These are phyloP conservation scores for Cytospora mali DNA, from an alignment of 2,329 filamentous ascomycete genomes.

Conservation along the genomic window DNA sequence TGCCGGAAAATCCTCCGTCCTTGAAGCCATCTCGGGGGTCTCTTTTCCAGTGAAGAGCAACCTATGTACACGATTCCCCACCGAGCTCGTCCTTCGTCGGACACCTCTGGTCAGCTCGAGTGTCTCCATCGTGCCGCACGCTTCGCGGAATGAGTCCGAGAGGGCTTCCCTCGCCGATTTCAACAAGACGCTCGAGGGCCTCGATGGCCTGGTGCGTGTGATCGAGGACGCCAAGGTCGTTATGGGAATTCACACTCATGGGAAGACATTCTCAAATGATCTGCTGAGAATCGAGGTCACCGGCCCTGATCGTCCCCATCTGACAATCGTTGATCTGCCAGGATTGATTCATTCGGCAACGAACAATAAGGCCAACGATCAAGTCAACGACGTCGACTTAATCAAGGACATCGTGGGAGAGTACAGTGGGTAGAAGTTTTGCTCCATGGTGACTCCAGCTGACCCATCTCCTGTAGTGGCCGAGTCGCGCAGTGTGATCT, in stretches of 20 bases:
- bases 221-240: slow-evolving; percentile 42
- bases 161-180: slow-evolving; percentile 20
- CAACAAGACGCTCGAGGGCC: slow-evolving; percentile 25
- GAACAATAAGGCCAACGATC: slow-evolving; percentile 42
- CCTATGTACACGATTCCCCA: slow-evolving; percentile 56
- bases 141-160: slow-evolving; percentile 7
- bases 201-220: slow-evolving; percentile 37
- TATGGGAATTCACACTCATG: slow-evolving; percentile 50
- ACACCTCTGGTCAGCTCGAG: slow-evolving; percentile 34
- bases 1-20: slow-evolving; percentile 43
- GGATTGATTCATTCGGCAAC: slow-evolving; percentile 53
- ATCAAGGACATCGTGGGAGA: slow-evolving; percentile 51
- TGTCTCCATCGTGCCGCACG: slow-evolving; percentile 31
- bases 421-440: slow-evolving; percentile 45
- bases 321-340: slow-evolving; percentile 62
- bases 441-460: not conserved
- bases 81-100: slow-evolving; percentile 51
- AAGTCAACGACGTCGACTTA: slow-evolving; percentile 42
- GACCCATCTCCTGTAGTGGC: slow-evolving; percentile 37
- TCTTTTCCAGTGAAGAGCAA: slow-evolving; percentile 53
- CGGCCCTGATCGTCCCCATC: slow-evolving; percentile 49
- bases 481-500: slow-evolving; percentile 59
- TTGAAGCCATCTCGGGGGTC: slow-evolving; percentile 57
- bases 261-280: slow-evolving; percentile 46
- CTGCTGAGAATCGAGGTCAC: slow-evolving; percentile 50